Conservation (phyloP, 805 yeast species). For the Citeromyces matritensis region DNA sequence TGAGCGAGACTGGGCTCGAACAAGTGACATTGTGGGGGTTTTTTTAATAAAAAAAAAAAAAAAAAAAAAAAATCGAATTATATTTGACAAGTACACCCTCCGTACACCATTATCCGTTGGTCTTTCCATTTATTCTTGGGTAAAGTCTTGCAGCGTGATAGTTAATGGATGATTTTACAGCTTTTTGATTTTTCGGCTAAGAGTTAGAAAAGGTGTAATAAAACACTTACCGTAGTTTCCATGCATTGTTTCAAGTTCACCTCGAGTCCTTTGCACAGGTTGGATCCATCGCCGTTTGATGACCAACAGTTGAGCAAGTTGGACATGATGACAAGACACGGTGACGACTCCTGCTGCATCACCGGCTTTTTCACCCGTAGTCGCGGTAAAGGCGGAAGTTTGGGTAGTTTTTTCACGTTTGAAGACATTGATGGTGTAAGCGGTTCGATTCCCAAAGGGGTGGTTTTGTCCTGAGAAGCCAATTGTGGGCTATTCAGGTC, state of each 20-base stretch:
- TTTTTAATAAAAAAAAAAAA: no score
- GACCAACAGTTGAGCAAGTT: slow-evolving; percentile 92
- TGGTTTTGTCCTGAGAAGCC: no score
- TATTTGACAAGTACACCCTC: slow-evolving; percentile 5
- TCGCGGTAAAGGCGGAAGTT: slow-evolving; percentile 58
- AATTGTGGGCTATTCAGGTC: no score
- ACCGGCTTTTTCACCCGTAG: slow-evolving; percentile 56
- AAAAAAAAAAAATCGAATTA: no score
- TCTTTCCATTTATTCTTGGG: slow-evolving; percentile 31
- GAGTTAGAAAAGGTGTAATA: background rate
- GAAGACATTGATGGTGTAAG: slow-evolving; percentile 9
- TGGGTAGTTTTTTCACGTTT: slow-evolving; percentile 1
- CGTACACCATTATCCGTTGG: slow-evolving; percentile 3
- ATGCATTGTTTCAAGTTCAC: slow-evolving; percentile 63
- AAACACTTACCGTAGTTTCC: slow-evolving; percentile 18
- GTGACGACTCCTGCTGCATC: slow-evolving; percentile 40
- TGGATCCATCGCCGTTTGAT: slow-evolving; percentile 75
- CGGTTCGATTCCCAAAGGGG: no score
- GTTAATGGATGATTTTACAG: slow-evolving; percentile 28
- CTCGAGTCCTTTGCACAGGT: slow-evolving; percentile 50
- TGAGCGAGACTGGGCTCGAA: no score
- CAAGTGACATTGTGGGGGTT: no score
- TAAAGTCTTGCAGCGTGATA: slow-evolving; percentile 41
- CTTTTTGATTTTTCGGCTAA: slow-evolving; percentile 17
- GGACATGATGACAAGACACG: slow-evolving; percentile 73